Conservation (phyloP, 768 basidiomycete genomes). For the Podaxis carcinomalis region DNA sequence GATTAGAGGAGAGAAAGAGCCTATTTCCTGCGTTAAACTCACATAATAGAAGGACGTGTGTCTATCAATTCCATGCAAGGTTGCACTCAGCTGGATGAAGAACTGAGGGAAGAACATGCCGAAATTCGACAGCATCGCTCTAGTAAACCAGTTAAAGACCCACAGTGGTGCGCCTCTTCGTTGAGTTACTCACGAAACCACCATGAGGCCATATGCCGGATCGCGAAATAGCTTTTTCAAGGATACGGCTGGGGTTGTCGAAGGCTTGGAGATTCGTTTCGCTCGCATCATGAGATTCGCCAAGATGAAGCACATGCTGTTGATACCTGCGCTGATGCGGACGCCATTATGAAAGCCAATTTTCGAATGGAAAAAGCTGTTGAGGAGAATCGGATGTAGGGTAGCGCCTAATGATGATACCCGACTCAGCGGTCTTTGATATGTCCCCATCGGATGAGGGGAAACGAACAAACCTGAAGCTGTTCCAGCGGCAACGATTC, state of each 20-base stretch:
- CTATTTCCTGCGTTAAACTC: conserved; percentile 11
- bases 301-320: conserved; percentile 27
- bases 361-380: conserved; percentile 41
- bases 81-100: conserved; percentile 53
- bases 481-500: conserved; percentile 28
- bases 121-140: conserved; percentile 28
- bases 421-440: conserved; percentile 21
- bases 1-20: background rate
- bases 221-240: conserved; percentile 37
- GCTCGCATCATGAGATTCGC: conserved; percentile 33
- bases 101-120: conserved; percentile 50
- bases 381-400: conserved; percentile 61
- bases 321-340: conserved; percentile 41
- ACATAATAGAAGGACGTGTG: conserved; percentile 56
- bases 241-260: conserved; percentile 14
- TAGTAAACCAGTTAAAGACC: conserved; percentile 7
- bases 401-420: conserved; percentile 55
- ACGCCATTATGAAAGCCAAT: conserved; percentile 50
- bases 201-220: conserved; percentile 37
- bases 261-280: conserved; percentile 36
- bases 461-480: background rate
- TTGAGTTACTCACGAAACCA: conserved; percentile 27
- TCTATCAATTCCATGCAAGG: conserved; percentile 38
- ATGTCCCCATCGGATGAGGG: background rate
- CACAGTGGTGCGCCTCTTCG: background rate